Evolutionary conservation across 768 basidiomycete species (phyloP), one percentile per base, ranked within the genome.

Genomic region (Naganishia randhawae): DNA sequence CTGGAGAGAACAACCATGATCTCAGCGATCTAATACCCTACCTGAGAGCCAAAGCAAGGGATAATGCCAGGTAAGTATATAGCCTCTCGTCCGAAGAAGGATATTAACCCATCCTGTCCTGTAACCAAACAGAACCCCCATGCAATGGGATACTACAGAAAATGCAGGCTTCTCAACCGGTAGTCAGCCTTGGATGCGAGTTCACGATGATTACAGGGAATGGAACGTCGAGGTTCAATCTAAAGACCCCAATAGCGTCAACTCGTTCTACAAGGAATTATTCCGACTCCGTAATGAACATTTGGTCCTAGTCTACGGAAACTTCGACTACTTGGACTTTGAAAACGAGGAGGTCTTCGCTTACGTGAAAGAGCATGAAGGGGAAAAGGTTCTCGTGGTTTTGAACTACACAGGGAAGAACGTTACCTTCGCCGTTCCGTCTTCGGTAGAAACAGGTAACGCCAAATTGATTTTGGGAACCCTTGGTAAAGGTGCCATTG

Each of bases 181-280:
- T 2, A 55, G 53, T 3, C 83, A 76, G 1, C 88, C 89, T 0
- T 90, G 88, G 88, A 89, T 89, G 87, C 82, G 87, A 29, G 84
- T 87, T 8, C 87, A 88, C 72, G 87, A 88, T 42, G 87, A 89
- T 72, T 88, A 85, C 73, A 65, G 70, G 0, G 72, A 77, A 2
- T 88, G 86, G 84, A 89, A 89, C 71, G 87, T 81, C 17, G 81
- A 72, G 0, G 77, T 74, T 14, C 85, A 89, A 77, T 45, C 81
- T 17, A 70, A 73, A 0, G 84, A 88, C 66, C 71, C 79, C 0
- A 71, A 80, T n/a, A 88, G 86, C 72, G 86, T 88, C 2, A 81
- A 81, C 51, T 73, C 81, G 1, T 90, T 89, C 76, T 90, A 85
- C 83, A 86, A 85, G 74, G 76, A 78, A 22, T 84, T 87, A 10